Base-by-base conservation (phyloP, 2,329 filamentous ascomycete species). In the Fusarium ambrosium region DNA sequence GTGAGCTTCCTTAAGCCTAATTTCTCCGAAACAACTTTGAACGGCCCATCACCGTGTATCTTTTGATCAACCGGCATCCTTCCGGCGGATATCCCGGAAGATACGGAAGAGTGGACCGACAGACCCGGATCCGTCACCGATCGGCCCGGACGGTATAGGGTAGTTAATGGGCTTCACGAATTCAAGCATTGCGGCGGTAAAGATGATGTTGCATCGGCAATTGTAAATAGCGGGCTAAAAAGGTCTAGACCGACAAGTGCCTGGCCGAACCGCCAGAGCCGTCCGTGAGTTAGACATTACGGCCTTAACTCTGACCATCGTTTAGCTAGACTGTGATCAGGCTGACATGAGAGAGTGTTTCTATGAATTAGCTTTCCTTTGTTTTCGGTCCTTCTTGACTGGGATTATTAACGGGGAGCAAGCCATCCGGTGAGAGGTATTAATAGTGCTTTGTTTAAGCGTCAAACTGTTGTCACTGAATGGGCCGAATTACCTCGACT, bases 101-200 rank as follows among this genome's bases (percentile, higher is more conserved):
- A 53, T 14, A 53, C 64, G 64, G 64, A 34, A 37, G 22, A 34
- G 55, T 61, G 41, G 64, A 27, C 41, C 56, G 43, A 27, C 2
- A 51, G 13, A 18, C 9, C 34, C 64, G 34, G 64, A 27, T 66
- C 56, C 64, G 9, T 43, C 20, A 20, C 64, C 64, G 64, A 55
- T 43, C 58, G 32, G 20, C 5, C 22, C 45, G 36, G 64, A 6
- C 43, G 58, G 43, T 66, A n/a, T 36, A 66, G 64, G 64, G 64
- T 66, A 66, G 20, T 4, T 43, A 7, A 20, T n/a, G n/a, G 18
- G 10, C 37, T 43, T 27, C 14, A 34, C 8, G 4, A 20, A 10
- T 43, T n/a, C 18, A 29, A 36, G 3, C 32, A n/a, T 36, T 5
- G 10, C 29, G 9, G 20, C 20, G 20, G 34, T 11, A 36, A 36